These are phyloP conservation scores for Sesbania bispinosa DNA, from an alignment of 306 rosid genomes.

Conservation along the genomic window DNA sequence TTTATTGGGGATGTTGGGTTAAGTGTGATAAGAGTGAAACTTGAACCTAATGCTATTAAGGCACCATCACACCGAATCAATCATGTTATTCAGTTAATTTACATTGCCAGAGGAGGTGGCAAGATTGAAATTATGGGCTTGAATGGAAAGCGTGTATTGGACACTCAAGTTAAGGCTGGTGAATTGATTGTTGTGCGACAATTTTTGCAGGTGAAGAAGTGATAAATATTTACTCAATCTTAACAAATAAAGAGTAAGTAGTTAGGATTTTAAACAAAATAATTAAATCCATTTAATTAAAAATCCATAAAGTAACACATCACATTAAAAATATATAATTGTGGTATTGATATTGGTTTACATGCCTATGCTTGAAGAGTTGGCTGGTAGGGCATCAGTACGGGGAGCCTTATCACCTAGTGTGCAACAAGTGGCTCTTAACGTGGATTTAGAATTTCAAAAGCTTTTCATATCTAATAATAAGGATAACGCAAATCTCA, in stretches of 20 bases:
- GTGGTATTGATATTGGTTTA: not conserved
- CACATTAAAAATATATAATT: not conserved
- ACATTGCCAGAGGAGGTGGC: slow-evolving; percentile 49
- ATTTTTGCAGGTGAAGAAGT: slow-evolving; percentile 53
- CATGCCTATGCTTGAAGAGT: slow-evolving; percentile 53
- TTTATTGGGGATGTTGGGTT: slow-evolving; percentile 47
- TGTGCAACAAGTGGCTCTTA: slow-evolving; percentile 38
- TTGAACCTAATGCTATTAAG: slow-evolving; percentile 35
- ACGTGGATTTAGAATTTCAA: slow-evolving; percentile 41
- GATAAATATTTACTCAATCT: slow-evolving; percentile 42
- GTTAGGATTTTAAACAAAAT: not conserved
- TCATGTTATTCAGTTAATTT: slow-evolving; percentile 38
- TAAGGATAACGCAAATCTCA: not conserved
- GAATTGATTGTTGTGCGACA: slow-evolving; percentile 55
- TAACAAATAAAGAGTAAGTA: slow-evolving; percentile 44
- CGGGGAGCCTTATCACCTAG: slow-evolving; percentile 44
- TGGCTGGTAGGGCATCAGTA: slow-evolving; percentile 40
- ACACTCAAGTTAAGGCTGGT: slow-evolving; percentile 44
- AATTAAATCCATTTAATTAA: too few species aligned
- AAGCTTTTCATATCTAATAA: slow-evolving; percentile 39
- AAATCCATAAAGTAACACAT: not conserved
- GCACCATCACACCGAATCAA: slow-evolving; percentile 38
- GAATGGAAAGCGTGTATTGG: slow-evolving; percentile 37
- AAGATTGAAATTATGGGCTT: slow-evolving; percentile 47
- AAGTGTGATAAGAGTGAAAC: slow-evolving; percentile 37